These are phyloP conservation scores for Tulasnella calospora DNA, from an alignment of 768 basidiomycete genomes.

Conservation along the genomic window DNA sequence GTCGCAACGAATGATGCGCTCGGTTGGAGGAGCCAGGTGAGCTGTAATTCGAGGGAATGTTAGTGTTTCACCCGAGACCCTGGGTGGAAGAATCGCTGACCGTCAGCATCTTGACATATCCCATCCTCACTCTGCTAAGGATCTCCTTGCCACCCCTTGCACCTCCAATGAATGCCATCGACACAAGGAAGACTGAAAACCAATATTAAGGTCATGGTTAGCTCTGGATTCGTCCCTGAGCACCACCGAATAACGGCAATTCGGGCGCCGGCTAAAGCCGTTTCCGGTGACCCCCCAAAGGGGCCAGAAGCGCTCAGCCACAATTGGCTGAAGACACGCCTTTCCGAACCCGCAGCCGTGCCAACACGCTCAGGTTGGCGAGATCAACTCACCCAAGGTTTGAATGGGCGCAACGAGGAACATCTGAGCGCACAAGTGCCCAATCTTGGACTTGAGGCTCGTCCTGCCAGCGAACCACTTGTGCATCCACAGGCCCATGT, in stretches of 20 bases:
- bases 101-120: slow-evolving; percentile 68
- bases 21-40: slow-evolving; percentile 77
- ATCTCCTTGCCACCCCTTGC: slow-evolving; percentile 63
- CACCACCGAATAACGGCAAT: slow-evolving; percentile 1
- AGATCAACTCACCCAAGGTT: slow-evolving; percentile 46
- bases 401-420: slow-evolving; percentile 73
- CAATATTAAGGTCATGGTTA: neutral
- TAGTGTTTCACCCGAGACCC: neutral
- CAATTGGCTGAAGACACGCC: slow-evolving; percentile 4
- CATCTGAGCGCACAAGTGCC: slow-evolving; percentile 71
- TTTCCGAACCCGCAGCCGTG: neutral
- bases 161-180: slow-evolving; percentile 80
- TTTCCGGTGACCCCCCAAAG: neutral
- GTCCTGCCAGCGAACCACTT: slow-evolving; percentile 72
- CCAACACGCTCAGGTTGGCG: neutral
- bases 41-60: slow-evolving; percentile 41
- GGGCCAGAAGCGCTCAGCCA: slow-evolving; percentile 7
- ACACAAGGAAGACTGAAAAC: slow-evolving; percentile 59
- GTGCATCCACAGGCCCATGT: slow-evolving; percentile 67
- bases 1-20: slow-evolving; percentile 71
- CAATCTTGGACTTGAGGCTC: slow-evolving; percentile 56
- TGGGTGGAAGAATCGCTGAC: slow-evolving; percentile 41
- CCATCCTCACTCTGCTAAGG: slow-evolving; percentile 59
- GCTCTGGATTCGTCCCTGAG: neutral
- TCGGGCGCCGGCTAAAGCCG: slow-evolving; percentile 11